Evolutionary conservation across 78 protist species (phyloP), one percentile per base, ranked within the genome.

Genomic region (Cavenderia fasciculata): DNA sequence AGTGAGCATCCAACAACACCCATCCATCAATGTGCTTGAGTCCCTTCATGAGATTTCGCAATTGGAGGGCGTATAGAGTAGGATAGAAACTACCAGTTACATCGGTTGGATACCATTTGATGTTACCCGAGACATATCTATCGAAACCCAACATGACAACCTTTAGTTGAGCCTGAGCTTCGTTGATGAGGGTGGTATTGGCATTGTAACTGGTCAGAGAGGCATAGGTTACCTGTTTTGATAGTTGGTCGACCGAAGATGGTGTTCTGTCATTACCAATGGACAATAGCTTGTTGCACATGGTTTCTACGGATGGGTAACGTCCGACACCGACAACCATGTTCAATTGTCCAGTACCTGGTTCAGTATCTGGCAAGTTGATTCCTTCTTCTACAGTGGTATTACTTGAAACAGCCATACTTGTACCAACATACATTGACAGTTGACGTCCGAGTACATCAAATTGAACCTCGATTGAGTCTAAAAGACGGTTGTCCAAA

Each of bases 221-320:
- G 44, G 79, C 90, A 68, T 33, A 82, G 8, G 78, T 68, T 18
- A 68, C 90, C 33, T 82, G 90, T 82, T 82, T 76, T 56, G 90
- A 82, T 36, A 82, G 62, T 25, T 56, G 12, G 27, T 82, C 90
- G 11, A 68, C 38, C 2, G 90, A 82, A 5, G 79, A 68, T 11
- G 70, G 78, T 34, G 65, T 25, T 52, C 76, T 69, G 19, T 56
- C 38, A 43, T 51, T 31, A 4, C 38, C 46, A 27, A 68, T 57
- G 6, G 69, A 25, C 3, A 82, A n/a, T 18, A 82, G 40, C 11
- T 57, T 34, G 8, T 41, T 21, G 31, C 72, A 69, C 29, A 56
- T 43, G 21, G 41, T 78, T 43, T 82, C 71, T n/a, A 82, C 52
- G 21, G 61, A 16, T 68, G 90, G 90, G 57, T 68, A 68, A 31